These are phyloP conservation scores for Xylaria bambusicola DNA, from an alignment of 495 filamentous ascomycete genomes.

Conservation along the genomic window DNA sequence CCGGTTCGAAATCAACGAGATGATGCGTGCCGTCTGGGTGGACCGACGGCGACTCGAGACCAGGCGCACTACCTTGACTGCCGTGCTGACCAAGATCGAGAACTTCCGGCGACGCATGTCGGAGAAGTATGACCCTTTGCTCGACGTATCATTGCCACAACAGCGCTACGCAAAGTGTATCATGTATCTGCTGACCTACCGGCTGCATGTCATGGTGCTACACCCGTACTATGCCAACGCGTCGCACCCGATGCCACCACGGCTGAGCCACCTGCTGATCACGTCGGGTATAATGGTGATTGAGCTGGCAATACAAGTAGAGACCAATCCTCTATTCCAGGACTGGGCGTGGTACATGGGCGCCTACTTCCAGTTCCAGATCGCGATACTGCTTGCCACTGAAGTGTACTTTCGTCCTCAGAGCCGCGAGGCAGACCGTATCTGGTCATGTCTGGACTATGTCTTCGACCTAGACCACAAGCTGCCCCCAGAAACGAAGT, in stretches of 20 bases:
- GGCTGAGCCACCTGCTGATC: conserved; percentile 50
- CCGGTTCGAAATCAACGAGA: conserved; percentile 72
- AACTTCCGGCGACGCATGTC: conserved; percentile 59
- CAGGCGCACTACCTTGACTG: conserved; percentile 57
- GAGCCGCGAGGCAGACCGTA: conserved; percentile 56
- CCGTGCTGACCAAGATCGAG: conserved; percentile 61
- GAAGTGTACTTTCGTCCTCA: conserved; percentile 59
- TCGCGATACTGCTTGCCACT: conserved; percentile 54
- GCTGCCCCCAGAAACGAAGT: conserved; percentile 44
- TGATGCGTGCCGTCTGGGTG: conserved; percentile 65
- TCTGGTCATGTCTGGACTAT: conserved; percentile 72
- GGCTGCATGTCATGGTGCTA: conserved; percentile 64
- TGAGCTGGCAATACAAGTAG: conserved; percentile 62
- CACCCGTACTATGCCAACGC: conserved; percentile 64
- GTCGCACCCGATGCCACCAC: conserved; percentile 50
- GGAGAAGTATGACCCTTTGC: conserved; percentile 59
- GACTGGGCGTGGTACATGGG: conserved; percentile 60
- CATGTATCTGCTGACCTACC: conserved; percentile 61
- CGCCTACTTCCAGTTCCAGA: conserved; percentile 58
- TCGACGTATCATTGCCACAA: conserved; percentile 58
- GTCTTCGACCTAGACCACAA: conserved; percentile 62
- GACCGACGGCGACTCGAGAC: conserved; percentile 63
- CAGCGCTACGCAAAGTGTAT: conserved; percentile 61
- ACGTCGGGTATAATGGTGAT: conserved; percentile 54
- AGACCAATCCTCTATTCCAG: conserved; percentile 53